Conservation (phyloP, 345 rosid genomes). For the Camelina sativa region DNA sequence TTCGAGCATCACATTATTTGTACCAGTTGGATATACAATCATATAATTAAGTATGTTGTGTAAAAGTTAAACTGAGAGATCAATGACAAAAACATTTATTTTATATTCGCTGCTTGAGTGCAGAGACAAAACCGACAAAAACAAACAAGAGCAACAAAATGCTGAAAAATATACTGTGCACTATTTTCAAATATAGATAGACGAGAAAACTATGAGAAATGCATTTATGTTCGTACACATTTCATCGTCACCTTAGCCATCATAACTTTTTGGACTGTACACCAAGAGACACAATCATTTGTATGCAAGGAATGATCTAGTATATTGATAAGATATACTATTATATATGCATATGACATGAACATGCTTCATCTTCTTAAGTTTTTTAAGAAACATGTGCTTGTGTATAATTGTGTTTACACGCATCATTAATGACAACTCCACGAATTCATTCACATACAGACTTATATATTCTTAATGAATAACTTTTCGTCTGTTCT, state of each 20-base stretch:
- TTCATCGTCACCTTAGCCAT: constrained; percentile 24
- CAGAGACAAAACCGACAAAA: constrained; percentile 34
- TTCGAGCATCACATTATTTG: constrained; percentile 3
- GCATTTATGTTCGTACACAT: constrained; percentile 32
- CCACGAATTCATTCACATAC: not conserved
- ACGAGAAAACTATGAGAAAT: constrained; percentile 5
- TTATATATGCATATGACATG: not conserved
- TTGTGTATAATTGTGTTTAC: not conserved
- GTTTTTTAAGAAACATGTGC: not conserved
- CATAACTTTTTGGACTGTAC: constrained; percentile 32
- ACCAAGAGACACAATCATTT: constrained; percentile 35
- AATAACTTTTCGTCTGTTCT: not conserved
- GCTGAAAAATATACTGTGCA: not conserved
- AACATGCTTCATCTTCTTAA: not conserved
- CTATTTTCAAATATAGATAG: not conserved
- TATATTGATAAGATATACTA: not conserved
- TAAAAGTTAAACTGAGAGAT: not conserved
- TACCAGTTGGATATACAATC: not conserved
- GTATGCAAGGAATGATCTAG: constrained; percentile 20
- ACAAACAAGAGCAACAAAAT: constrained; percentile 34
- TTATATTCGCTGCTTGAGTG: constrained; percentile 13
- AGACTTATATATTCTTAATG: not conserved
- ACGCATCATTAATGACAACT: not conserved
- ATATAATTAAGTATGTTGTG: not conserved
- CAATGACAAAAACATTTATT: constrained; percentile 5